Base-by-base conservation (phyloP, 1,284 basidiomycete species). In the Rhodofomes roseus region DNA sequence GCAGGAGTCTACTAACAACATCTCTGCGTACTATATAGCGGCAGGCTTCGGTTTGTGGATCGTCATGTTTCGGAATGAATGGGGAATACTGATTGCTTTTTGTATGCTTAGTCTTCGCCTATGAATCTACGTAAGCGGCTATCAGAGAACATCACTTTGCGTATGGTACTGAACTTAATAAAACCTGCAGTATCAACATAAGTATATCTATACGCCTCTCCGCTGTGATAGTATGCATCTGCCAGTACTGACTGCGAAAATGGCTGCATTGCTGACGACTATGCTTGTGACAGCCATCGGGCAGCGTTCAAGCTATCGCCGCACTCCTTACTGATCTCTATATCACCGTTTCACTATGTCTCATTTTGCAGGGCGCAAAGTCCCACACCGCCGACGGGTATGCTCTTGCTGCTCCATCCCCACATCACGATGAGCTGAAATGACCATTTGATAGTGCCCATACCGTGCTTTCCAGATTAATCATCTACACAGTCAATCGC, bases 401-500 rank as follows among this genome's bases (percentile, higher is more conserved):
- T 40, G 44, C 16, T 16, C 29, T 51, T 34, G 11, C 7, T 14
- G 18, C 3, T 11, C 29, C 4, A 48, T 18, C 25, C 29, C n/a
- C n/a, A n/a, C n/a, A n/a, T n/a, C n/a, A n/a, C n/a, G n/a, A 25
- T 12, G 20, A 25, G 22, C 4, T 9, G 9, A 29, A 8, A 8
- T 20, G 3, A 34, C 14, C 5, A 2, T 4, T 1, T 4, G 16
- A n/a, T 14, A 57, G 55, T 2, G 44, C 39, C 3, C 40, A 43
- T 27, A 29, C 31, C 1, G 25, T 50, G 11, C 20, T 57, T 3
- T 48, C 55, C 5, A 50, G 51, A 20, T 36, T 57, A 2, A 39
- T 57, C 29, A 31, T 57, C 4, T 57, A 37, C 55, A 37, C 36
- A 20, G 41, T 51, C 14, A 43, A 57, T 20, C 55, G 55, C 20